Evolutionary conservation across 805 yeast species (phyloP), one percentile per base, ranked within the genome.

Genomic region (Lipomyces sp.): DNA sequence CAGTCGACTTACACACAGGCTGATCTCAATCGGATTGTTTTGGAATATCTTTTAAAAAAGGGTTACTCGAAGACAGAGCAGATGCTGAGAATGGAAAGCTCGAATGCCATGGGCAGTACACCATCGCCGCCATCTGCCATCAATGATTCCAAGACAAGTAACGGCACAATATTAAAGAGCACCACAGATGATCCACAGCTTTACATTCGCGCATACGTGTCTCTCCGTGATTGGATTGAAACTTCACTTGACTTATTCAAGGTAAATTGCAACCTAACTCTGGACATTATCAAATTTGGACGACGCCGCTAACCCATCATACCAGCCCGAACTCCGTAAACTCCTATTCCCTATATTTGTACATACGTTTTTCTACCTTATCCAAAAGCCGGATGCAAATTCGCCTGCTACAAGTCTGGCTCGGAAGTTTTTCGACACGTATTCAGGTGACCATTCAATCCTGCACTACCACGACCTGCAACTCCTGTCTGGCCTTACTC

Each of bases 11-110:
- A 59, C 56, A 87, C 96, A 0, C 92, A 90, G 59, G 92, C 94
- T 4, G 98, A 95, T 76, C 82, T 95, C 75, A 94, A 93, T 77
- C 82, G 95, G 69, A 91, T 95, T 75, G 98, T 95, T 42, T 82
- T 95, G 73, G 99, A 95, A 73, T 95, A 94, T 73, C 83, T 95
- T 71, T 90, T 88, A 76, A 94, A 95, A 74, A 92, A 93, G 77
- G 99, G 99, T 2, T 95, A 92, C 75, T 93, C 90, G 72, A 87
- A 89, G 72, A 94, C 99, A 0, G 99, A 95, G 77, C 92, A 97
- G 2, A 90, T 93, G 88, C 83, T 95, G 59, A 85, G 99, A 69
- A 86, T 92, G 68, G 99, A 95, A 76, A 76, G 80, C 35, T 74
- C 81, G 50, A 68, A 76, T 34, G 73, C 77, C 2, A 73, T 74